Conservation (phyloP, 345 rosid genomes). For the Acer yangbiense region DNA sequence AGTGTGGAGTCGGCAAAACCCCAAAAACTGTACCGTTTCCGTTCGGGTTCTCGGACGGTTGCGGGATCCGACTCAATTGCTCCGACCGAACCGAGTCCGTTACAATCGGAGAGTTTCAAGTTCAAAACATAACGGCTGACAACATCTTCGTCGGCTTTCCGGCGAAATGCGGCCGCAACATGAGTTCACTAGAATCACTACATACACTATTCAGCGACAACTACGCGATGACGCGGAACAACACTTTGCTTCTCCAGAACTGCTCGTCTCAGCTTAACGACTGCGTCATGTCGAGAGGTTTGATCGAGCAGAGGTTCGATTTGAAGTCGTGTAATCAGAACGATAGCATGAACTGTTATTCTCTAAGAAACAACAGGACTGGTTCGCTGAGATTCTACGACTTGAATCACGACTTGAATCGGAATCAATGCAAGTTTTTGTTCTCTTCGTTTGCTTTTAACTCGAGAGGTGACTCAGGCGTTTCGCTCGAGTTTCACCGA, state of each 20-base stretch:
- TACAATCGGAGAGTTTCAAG: conserved; percentile 48
- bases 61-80: conserved; percentile 54
- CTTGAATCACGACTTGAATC: conserved; percentile 24
- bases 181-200: conserved; percentile 27
- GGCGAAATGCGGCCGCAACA: conserved; percentile 45
- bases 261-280: conserved; percentile 28
- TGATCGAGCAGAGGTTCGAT: conserved; percentile 24
- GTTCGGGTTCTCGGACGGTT: conserved; percentile 67
- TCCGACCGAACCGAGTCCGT: neutral
- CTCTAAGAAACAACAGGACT: conserved; percentile 1
- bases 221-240: conserved; percentile 50
- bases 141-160: conserved; percentile 43
- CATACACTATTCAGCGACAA: conserved; percentile 31
- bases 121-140: conserved; percentile 53
- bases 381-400: conserved; percentile 27
- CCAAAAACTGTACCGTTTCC: conserved; percentile 48
- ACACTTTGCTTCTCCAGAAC: conserved; percentile 60
- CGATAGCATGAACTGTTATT: conserved; percentile 49
- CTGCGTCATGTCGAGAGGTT: conserved; percentile 43
- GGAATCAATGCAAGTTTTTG: conserved; percentile 38
- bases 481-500: conserved; percentile 52
- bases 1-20: conserved; percentile 41
- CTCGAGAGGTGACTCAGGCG: conserved; percentile 19
- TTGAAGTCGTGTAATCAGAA: conserved; percentile 29
- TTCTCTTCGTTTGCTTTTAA: conserved; percentile 57